phyloP scores from a whole-genome alignment of 2,329 filamentous ascomycete species.

The Aureobasidium lini region DNA sequence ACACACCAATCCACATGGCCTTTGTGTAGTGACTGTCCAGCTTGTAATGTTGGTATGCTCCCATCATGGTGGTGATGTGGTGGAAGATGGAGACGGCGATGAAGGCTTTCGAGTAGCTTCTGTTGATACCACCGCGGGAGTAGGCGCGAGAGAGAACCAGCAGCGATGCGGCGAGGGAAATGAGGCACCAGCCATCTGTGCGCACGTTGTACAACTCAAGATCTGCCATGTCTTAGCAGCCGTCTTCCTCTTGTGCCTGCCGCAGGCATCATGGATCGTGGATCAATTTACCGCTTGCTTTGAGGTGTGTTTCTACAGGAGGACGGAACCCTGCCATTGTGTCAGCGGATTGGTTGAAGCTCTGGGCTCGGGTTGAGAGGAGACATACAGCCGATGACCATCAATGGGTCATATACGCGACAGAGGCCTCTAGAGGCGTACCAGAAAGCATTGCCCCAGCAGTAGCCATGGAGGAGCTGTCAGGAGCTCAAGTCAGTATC shows the following conservation, averaged over 20 bases:
- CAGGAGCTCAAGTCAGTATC: background rate
- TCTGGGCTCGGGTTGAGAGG: background rate
- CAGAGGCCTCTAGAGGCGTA: constrained; percentile 27
- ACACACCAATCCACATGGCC: constrained; percentile 13
- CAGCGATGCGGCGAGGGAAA: constrained; percentile 26
- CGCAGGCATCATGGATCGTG: background rate
- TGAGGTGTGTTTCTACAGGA: constrained; percentile 20
- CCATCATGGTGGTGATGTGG: constrained; percentile 28
- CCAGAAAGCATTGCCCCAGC: constrained; percentile 30
- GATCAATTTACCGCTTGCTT: constrained; percentile 20
- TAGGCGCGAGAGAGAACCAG: constrained; percentile 27
- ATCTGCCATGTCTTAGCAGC: constrained; percentile 19
- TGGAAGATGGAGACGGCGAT: constrained; percentile 29
- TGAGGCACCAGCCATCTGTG: constrained; percentile 29
- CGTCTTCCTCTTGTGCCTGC: background rate
- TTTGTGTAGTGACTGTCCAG: constrained; percentile 26
- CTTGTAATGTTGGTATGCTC: constrained; percentile 27
- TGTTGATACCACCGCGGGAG: constrained; percentile 23
- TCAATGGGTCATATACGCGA: constrained; percentile 27
- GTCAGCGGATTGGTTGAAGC: background rate
- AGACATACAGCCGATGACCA: constrained; percentile 25
- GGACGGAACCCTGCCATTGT: constrained; percentile 24
- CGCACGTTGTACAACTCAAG: constrained; percentile 32
- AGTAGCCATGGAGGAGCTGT: constrained; percentile 25
- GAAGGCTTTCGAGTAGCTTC: constrained; percentile 26